A percentile compares a stretch with the other conserved stretches of the same genome.
Conservation (phyloP, 106 monocot genomes). For the Cymbidium sinense region DNA sequence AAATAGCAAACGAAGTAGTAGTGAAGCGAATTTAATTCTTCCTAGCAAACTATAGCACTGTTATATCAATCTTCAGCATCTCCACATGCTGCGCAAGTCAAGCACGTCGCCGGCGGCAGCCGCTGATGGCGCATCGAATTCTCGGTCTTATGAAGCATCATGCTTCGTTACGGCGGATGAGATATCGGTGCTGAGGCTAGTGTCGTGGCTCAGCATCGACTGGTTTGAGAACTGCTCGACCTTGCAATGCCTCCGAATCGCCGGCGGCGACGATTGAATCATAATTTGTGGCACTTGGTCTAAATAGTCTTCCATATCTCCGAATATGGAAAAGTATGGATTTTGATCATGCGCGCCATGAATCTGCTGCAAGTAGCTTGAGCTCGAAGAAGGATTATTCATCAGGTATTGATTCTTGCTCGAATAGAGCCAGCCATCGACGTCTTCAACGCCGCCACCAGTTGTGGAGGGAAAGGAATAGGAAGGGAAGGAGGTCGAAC, state of each 20-base stretch:
- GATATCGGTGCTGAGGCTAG: conserved; percentile 67
- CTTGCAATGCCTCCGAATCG: conserved; percentile 34
- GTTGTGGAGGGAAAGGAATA: not conserved
- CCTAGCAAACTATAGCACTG: too few relatives aligned
- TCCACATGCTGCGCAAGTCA: conserved; percentile 2
- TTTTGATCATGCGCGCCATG: not conserved
- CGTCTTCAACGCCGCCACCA: not conserved
- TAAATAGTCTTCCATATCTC: not conserved
- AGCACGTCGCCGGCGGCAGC: not conserved
- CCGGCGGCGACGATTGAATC: too few relatives aligned
- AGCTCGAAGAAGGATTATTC: not conserved
- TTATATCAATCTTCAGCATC: conserved; percentile 9
- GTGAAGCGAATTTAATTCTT: too few relatives aligned
- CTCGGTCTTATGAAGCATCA: not conserved
- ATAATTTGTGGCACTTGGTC: not conserved
- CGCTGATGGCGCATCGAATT: not conserved
- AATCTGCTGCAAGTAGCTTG: not conserved
- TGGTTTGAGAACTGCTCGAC: conserved; percentile 47
- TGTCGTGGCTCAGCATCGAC: conserved; percentile 63
- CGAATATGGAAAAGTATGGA: not conserved
- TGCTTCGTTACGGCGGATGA: conserved; percentile 28
- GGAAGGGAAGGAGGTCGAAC: not conserved
- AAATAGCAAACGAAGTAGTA: not conserved
- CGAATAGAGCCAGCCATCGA: not conserved
- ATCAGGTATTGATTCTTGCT: not conserved